Evolutionary conservation across 192 early-diverging fungal genomes (phyloP).

Genomic region (Umbelopsis isabellina): DNA sequence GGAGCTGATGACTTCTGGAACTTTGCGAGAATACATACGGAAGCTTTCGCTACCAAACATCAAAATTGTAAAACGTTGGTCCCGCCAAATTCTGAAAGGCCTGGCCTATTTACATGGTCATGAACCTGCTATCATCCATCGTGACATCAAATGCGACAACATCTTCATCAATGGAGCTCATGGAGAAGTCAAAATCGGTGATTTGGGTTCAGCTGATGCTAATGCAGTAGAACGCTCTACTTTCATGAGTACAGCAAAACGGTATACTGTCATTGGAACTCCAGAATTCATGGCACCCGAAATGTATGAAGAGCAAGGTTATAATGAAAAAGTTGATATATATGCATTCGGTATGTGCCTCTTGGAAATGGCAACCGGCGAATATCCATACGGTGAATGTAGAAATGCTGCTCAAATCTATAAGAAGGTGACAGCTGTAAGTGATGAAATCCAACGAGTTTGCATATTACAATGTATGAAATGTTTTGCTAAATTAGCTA

Average conservation of each 20-base stretch:
- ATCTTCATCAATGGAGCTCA: constrained; percentile 91
- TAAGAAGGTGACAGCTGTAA: constrained; percentile 71
- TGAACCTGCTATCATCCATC: constrained; percentile 83
- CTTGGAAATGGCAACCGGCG: constrained; percentile 74
- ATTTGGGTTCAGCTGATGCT: constrained; percentile 86
- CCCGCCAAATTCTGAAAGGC: constrained; percentile 78
- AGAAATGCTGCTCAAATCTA: constrained; percentile 85
- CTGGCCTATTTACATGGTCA: constrained; percentile 79
- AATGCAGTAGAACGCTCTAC: constrained; percentile 85
- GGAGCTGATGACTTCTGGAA: constrained; percentile 89
- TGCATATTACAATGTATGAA: not conserved
- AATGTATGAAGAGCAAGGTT: constrained; percentile 82
- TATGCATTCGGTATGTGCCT: constrained; percentile 90
- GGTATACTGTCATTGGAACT: constrained; percentile 79
- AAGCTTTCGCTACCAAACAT: constrained; percentile 73
- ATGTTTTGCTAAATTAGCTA: not conserved
- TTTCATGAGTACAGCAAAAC: constrained; percentile 79
- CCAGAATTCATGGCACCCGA: constrained; percentile 94
- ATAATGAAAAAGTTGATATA: constrained; percentile 87
- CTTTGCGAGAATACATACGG: constrained; percentile 75
- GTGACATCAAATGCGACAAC: constrained; percentile 76
- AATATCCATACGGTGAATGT: constrained; percentile 88
- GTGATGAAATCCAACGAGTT: not conserved
- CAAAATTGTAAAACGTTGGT: constrained; percentile 81
- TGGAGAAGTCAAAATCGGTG: constrained; percentile 88